Percentiles rank a stretch among this genome's conserved stretches.
Evolutionary conservation across 164 flowering plant genomes (phyloP).

Genomic region (Piper betle): DNA sequence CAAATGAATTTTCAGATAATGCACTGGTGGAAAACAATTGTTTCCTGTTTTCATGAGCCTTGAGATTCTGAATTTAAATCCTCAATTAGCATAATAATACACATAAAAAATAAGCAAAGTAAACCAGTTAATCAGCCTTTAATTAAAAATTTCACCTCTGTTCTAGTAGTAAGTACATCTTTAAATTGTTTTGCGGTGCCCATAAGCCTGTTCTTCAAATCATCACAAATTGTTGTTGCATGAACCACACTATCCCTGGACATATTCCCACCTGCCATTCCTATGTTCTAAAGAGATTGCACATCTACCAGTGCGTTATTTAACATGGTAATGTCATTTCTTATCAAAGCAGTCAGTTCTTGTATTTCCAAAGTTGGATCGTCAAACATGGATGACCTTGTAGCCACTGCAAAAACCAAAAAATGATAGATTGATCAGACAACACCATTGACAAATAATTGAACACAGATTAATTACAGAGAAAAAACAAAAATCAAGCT

Average conservation of each 20-base stretch:
- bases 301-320: conserved; percentile 57
- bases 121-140: not conserved
- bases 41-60: conserved; percentile 80
- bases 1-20: conserved; percentile 44
- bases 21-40: conserved; percentile 66
- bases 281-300: conserved; percentile 53
- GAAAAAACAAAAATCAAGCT: too few species aligned
- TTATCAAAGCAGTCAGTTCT: conserved; percentile 62
- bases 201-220: conserved; percentile 68
- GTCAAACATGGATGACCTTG: conserved; percentile 76
- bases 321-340: conserved; percentile 54
- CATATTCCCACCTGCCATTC: conserved; percentile 42
- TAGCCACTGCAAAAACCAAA: conserved; percentile 43
- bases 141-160: conserved; percentile 31
- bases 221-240: conserved; percentile 71
- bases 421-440: conserved; percentile 5
- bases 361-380: conserved; percentile 74
- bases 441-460: too few species aligned
- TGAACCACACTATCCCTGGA: conserved; percentile 64
- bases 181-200: conserved; percentile 71
- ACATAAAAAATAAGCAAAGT: not conserved
- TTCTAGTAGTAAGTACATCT: conserved; percentile 64
- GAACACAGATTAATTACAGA: too few species aligned
- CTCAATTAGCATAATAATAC: not conserved
- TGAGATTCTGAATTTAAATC: conserved; percentile 45